Base-by-base conservation (phyloP, 2,329 filamentous ascomycete genomes). In the Tolypocladium capitatum region DNA sequence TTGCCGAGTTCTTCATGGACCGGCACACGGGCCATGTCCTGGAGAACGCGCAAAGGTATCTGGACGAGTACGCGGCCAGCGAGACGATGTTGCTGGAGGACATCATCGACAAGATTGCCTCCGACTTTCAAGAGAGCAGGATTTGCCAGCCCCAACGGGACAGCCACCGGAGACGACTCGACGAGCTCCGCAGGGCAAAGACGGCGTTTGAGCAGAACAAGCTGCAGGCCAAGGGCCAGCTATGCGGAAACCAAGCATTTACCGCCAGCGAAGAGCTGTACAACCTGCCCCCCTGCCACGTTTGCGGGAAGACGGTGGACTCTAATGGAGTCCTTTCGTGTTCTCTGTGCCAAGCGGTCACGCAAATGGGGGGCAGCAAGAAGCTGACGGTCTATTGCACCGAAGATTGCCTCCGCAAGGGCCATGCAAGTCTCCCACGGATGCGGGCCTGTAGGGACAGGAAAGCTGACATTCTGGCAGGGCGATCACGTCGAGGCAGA, bases 151-250 rank as follows among this genome's bases (percentile, higher is more conserved):
- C 61, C 2, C 63, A 67, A 38, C 65, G 70, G 13, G 64, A 69
- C 38, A 62, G 58, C 30, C 65, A 69, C 49, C 53, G 54, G 47
- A 56, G 54, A 46, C 66, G 70, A 10, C 58, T 75, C 3, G 68
- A 72, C 48, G 72, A 74, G 54, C 63, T 75, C 4, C 65, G 64
- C 18, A 63, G 72, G 48, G 73, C 72, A 28, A 72, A 68, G 55
- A 69, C 65, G 49, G 71, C 71, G 9, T 70, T 72, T 61, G 71
- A 73, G 55, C 71, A 68, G 54, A 65, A 65, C 55, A 67, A 58
- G 56, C 61, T 55, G 52, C 63, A 61, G 58, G 63, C 55, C 59
- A 68, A 65, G 60, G 58, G 57, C 55, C 64, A 55, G 45, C 59
- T 55, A 38, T 59, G 59, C 35, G 55, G 56, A 48, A 57, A 58